Evolutionary conservation across 2,329 filamentous ascomycete species (phyloP), one percentile per base, ranked within the genome.

Genomic region (Teratosphaeriaceae sp.): DNA sequence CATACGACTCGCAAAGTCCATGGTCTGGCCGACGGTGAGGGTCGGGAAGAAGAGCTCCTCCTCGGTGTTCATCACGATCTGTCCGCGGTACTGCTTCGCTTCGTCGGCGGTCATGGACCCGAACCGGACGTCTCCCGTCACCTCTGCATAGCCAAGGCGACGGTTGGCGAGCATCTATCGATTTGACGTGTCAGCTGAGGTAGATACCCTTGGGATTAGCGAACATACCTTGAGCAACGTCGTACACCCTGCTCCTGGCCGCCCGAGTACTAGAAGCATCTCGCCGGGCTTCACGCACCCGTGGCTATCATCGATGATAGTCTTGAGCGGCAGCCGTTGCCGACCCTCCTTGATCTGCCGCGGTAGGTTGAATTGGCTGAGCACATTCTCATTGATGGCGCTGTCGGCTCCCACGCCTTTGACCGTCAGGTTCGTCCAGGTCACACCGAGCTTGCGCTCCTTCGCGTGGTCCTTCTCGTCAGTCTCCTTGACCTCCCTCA

Each of bases 1-100:
- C 79, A 44, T 78, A 65, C 0, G 73, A 70, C 1, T 36, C 12
- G 76, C 78, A 31, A 90, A 68, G 12, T 38, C 22, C 6, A 38
- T 16, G 0, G 85, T 89, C 62, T 88, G 82, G 74, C 82, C 84
- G 7, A 78, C 73, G 2, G 75, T 75, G n/a, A 79, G 61, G 51
- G 75, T 71, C 2, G 76, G 74, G 43, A 78, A 78, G 50, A 78
- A 75, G 18, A 67, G 59, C 42, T 72, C 68, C 7, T 69, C 66
- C 48, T 72, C 69, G 34, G 65, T 65, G 44, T 68, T 70, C 54
- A 71, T 71, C 7, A 68, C 62, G 9, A 65, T 64, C 43, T 71
- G 68, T 15, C 68, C 67, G 40, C 65, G 66, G 57, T 68, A 70
- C 34, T 66, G 59, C 38, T 67, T 63, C 16, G 65, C 61, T 55